phyloP scores from a whole-genome alignment of 208 protist genomes.

The Trypanosomatidae sp. region DNA sequence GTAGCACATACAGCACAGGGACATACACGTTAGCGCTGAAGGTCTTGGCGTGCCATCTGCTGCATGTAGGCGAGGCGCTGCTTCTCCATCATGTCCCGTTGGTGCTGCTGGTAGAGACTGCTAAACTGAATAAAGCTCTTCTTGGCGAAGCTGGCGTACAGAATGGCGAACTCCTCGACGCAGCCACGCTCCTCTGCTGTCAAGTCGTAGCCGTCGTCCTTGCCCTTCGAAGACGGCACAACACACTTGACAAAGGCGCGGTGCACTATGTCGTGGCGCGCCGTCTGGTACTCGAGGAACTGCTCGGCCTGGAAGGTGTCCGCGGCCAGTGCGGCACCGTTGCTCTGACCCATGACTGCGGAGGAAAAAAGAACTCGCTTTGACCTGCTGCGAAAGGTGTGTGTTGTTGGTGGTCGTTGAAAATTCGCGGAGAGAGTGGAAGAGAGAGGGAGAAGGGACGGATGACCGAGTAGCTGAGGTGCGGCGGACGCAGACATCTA shows the following conservation, averaged over 20 bases:
- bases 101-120: slow-evolving; percentile 74
- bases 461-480: no score
- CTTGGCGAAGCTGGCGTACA: slow-evolving; percentile 71
- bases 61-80: slow-evolving; percentile 58
- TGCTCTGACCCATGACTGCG: slow-evolving; percentile 87
- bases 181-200: slow-evolving; percentile 63
- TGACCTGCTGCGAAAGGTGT: no score
- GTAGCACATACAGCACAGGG: no score
- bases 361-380: no score
- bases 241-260: slow-evolving; percentile 83
- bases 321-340: slow-evolving; percentile 40
- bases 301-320: slow-evolving; percentile 80
- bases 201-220: slow-evolving; percentile 48
- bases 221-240: slow-evolving; percentile 43
- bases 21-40: slow-evolving; percentile 43
- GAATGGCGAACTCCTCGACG: slow-evolving; percentile 80
- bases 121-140: slow-evolving; percentile 64
- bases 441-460: no score
- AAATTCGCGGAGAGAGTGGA: no score
- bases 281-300: slow-evolving; percentile 61
- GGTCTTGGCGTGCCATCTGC: slow-evolving; percentile 55
- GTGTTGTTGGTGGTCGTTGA: no score
- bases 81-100: slow-evolving; percentile 71
- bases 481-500: no score
- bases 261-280: slow-evolving; percentile 57